Conservation (phyloP, 208 protist genomes). For the Trypanosoma scelopori region DNA sequence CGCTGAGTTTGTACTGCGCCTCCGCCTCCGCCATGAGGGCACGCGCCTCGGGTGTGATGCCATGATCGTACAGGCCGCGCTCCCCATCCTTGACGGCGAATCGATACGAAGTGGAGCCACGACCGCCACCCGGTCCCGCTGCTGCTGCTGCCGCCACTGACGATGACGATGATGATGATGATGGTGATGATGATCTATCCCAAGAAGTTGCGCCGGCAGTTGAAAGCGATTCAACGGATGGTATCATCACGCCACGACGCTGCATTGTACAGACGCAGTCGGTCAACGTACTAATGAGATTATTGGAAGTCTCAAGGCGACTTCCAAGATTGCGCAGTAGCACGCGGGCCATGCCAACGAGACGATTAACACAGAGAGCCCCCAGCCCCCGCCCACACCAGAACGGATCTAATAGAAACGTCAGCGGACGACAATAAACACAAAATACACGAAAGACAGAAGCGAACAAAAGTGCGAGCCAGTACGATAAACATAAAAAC, state of each 20-base stretch:
- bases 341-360: not conserved
- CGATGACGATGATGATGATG: too few species aligned
- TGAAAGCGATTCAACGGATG: slow-evolving; percentile 39
- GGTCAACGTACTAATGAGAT: too few species aligned
- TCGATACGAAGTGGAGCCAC: not conserved
- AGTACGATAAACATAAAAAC: too few species aligned
- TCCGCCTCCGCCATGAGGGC: slow-evolving; percentile 70
- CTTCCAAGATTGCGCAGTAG: not conserved
- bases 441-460: too few species aligned
- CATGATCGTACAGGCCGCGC: slow-evolving; percentile 63
- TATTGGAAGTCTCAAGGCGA: not conserved
- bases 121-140: too few species aligned
- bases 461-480: too few species aligned
- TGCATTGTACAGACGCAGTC: not conserved
- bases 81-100: slow-evolving; percentile 63
- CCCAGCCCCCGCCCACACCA: not conserved
- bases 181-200: not conserved
- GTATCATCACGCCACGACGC: slow-evolving; percentile 30
- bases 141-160: not conserved
- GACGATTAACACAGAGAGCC: not conserved
- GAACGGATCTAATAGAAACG: too few species aligned
- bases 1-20: slow-evolving; percentile 62
- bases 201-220: not conserved
- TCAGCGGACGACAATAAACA: too few species aligned
- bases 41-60: slow-evolving; percentile 58